Conservation (phyloP, 2,329 filamentous ascomycete genomes). For the Moelleriella libera region DNA sequence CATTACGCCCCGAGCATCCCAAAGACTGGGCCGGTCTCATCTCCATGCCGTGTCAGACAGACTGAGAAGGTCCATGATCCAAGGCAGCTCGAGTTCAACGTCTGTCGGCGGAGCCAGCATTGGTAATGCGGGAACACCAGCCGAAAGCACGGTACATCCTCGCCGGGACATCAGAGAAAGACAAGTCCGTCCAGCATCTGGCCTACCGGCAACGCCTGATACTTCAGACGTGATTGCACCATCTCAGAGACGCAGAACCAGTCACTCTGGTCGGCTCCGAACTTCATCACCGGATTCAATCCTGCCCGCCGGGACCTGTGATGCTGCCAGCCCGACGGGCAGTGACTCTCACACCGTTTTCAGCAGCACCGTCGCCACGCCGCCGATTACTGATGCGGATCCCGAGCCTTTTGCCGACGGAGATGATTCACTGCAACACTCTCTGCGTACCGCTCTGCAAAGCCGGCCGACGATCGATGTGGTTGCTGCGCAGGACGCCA, state of each 20-base stretch:
- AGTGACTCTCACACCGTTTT: conserved; percentile 47
- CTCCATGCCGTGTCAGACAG: conserved; percentile 18
- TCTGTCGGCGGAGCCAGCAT: conserved; percentile 1
- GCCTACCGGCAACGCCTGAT: background rate
- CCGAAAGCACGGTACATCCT: too few species aligned
- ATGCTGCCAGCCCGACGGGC: conserved; percentile 35
- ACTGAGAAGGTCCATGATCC: conserved; percentile 18
- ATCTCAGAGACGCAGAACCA: conserved; percentile 21
- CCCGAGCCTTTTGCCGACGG: conserved; percentile 42
- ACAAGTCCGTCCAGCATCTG: background rate
- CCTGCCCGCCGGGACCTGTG: conserved; percentile 22
- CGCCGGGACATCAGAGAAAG: too few species aligned
- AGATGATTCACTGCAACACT: conserved; percentile 34
- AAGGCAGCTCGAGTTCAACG: conserved; percentile 8
- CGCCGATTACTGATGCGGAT: conserved; percentile 62
- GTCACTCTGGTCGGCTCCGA: conserved; percentile 13
- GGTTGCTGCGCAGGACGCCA: conserved; percentile 70
- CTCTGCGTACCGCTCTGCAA: conserved; percentile 30
- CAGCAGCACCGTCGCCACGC: conserved; percentile 53
- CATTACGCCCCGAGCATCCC: conserved; percentile 10
- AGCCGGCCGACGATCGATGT: conserved; percentile 48
- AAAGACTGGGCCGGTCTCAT: conserved; percentile 13
- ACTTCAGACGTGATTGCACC: background rate
- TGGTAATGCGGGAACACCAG: background rate
- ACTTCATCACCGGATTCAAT: conserved; percentile 20